Evolutionary conservation across 2,329 filamentous ascomycete genomes (phyloP).

Genomic region (Bipolaris zeicola): DNA sequence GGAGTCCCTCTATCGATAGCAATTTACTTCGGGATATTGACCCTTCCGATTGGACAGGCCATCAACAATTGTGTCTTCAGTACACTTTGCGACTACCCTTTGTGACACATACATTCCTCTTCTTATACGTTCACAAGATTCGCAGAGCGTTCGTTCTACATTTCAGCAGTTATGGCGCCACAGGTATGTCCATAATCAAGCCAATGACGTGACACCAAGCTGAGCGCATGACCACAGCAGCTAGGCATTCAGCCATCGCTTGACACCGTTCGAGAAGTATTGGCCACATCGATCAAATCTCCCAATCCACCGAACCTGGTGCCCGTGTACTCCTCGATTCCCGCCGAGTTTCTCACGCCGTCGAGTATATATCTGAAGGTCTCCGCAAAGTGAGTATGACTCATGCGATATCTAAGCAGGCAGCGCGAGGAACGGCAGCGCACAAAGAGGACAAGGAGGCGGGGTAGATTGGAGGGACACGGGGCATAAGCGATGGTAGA

Average conservation of each 20-base stretch:
- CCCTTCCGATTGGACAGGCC: conserved; percentile 23
- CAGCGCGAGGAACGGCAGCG: neutral
- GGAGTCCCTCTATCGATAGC: conserved; percentile 8
- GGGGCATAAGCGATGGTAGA: neutral
- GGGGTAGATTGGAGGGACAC: neutral
- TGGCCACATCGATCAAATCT: conserved; percentile 58
- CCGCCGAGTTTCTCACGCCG: conserved; percentile 91
- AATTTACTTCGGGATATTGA: conserved; percentile 9
- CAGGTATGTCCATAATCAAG: conserved; percentile 27
- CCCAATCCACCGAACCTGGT: conserved; percentile 75
- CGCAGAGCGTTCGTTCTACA: conserved; percentile 7
- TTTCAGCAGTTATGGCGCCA: conserved; percentile 26
- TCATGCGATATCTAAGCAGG: conserved; percentile 22
- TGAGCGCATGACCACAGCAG: conserved; percentile 46
- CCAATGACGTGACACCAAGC: conserved; percentile 16
- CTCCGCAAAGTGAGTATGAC: conserved; percentile 67
- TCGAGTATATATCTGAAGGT: conserved; percentile 95
- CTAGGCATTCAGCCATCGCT: conserved; percentile 64
- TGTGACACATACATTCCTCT: neutral
- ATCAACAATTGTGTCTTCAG: conserved; percentile 21
- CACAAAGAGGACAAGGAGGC: neutral
- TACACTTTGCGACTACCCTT: conserved; percentile 16
- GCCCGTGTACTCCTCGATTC: conserved; percentile 81
- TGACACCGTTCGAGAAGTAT: conserved; percentile 62
- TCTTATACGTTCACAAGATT: neutral